Base-by-base conservation (phyloP, 2,329 filamentous ascomycete species). In the Ophiostoma novo-ulmi region DNA sequence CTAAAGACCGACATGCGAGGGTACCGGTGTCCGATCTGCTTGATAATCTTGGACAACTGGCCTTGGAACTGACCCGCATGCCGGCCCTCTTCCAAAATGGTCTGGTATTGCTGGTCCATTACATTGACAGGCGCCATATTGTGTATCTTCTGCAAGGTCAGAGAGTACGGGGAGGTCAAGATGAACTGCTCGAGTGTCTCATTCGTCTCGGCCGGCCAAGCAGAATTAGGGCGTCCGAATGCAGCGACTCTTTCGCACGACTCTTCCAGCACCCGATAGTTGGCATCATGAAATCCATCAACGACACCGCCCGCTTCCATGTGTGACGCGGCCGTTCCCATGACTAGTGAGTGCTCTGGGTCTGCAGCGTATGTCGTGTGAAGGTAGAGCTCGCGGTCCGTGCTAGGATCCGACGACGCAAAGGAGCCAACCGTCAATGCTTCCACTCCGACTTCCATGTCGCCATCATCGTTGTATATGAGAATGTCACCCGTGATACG, bases 1-100 rank as follows among this genome's bases (percentile, higher is more conserved):
- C 78, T 78, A 1, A 83, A 75, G 17, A 81, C 78, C 10, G 78
- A 76, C 80, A 82, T 81, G 3, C 75, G 75, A 0, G 81, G 77
- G 61, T 80, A 80, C 13, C 78, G 77, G 74, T 82, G 81, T 0
- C 75, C 72, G 8, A 82, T 78, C 73, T 83, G 81, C 66, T 75
- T 73, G 10, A 78, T 73, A 13, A 81, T 74, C 1, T 77, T 76
- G 6, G 76, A 73, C 5, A 82, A 38, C 35, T 81, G 79, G 1
- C 71, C 70, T 48, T 79, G 77, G 72, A 81, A 80, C 0, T 69
- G 70, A 5, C 74, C 68, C 1, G 79, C 71, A 5, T 77, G 74
- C 8, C 76, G 76, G 1, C 78, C 78, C 55, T 80, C 77, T 3
- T 77, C 74, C 1, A 79, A 71, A 1, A 80, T 69, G 0, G 73